A percentile compares a stretch with the other conserved stretches of the same genome.
Conservation (phyloP, 2,329 filamentous ascomycete species). For the Onygena corvina region DNA sequence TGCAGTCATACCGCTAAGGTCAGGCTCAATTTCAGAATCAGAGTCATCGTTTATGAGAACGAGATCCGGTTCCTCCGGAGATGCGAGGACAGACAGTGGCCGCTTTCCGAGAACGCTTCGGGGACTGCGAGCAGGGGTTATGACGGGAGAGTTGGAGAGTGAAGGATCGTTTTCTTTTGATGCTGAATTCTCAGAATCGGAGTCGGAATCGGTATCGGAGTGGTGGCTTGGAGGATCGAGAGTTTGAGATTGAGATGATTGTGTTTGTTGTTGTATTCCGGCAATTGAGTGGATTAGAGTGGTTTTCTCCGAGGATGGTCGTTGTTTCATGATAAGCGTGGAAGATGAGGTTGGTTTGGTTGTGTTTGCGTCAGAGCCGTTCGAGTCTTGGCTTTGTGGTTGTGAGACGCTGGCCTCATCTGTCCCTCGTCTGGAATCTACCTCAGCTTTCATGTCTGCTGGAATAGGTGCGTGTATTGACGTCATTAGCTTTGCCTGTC, state of each 20-base stretch:
- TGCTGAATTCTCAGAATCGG: conserved; percentile 23
- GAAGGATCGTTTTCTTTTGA: conserved; percentile 42
- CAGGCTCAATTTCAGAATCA: conserved; percentile 17
- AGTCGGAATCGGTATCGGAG: conserved; percentile 22
- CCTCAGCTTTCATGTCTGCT: conserved; percentile 31
- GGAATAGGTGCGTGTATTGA: conserved; percentile 49
- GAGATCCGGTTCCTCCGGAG: conserved; percentile 25
- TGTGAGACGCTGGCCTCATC: conserved; percentile 28
- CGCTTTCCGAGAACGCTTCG: conserved; percentile 31
- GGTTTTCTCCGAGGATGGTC: too few relatives aligned
- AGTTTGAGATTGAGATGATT: conserved; percentile 8
- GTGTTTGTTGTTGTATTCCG: neutral
- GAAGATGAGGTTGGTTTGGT: conserved; percentile 14
- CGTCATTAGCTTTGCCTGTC: conserved; percentile 49
- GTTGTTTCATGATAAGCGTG: conserved; percentile 26
- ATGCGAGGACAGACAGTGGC: conserved; percentile 33
- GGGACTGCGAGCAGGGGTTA: conserved; percentile 26
- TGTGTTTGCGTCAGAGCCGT: conserved; percentile 5
- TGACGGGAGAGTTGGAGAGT: conserved; percentile 29
- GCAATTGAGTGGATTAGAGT: too few relatives aligned
- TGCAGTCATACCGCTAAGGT: conserved; percentile 20
- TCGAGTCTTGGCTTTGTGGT: conserved; percentile 13
- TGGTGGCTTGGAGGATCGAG: conserved; percentile 20
- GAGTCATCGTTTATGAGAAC: conserved; percentile 23
- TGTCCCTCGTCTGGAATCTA: conserved; percentile 42